Conservation (phyloP, 1,284 basidiomycete genomes). For the Ceratobasidium sp. region DNA sequence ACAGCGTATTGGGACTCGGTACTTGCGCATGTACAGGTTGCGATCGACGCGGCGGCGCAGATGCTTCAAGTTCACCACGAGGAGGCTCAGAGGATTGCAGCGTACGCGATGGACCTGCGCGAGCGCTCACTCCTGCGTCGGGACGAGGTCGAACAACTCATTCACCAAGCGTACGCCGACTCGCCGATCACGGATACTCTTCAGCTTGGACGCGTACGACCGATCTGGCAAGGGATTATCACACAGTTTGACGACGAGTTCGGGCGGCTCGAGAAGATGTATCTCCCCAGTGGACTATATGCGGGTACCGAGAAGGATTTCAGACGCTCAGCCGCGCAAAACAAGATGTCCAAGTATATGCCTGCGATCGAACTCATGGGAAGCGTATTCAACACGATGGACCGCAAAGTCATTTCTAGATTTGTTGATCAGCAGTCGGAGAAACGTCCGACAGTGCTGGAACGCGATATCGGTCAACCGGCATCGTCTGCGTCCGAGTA, state of each 20-base stretch:
- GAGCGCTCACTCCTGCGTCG: slow-evolving; percentile 80
- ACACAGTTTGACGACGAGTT: slow-evolving; percentile 97
- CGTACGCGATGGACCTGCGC: slow-evolving; percentile 66
- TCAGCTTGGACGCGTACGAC: slow-evolving; percentile 88
- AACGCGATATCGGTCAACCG: slow-evolving; percentile 10
- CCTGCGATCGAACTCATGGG: slow-evolving; percentile 59
- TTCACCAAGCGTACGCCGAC: slow-evolving; percentile 86
- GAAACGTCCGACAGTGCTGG: slow-evolving; percentile 8
- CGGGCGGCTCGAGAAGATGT: slow-evolving; percentile 70
- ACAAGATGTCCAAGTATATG: slow-evolving; percentile 41
- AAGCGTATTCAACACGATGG: slow-evolving; percentile 53
- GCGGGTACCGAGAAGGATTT: slow-evolving; percentile 54
- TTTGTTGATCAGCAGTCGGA: slow-evolving; percentile 35
- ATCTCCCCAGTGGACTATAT: slow-evolving; percentile 60
- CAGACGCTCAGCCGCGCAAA: slow-evolving; percentile 52
- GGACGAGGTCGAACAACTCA: slow-evolving; percentile 79
- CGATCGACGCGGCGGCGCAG: slow-evolving; percentile 36
- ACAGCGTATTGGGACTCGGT: slow-evolving; percentile 71
- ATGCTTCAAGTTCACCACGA: slow-evolving; percentile 19
- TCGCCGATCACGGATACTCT: slow-evolving; percentile 88
- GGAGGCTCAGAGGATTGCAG: slow-evolving; percentile 63
- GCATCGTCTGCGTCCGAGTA: slow-evolving; percentile 39
- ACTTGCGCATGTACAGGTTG: slow-evolving; percentile 64
- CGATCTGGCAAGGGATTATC: slow-evolving; percentile 92
- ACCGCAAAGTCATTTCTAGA: slow-evolving; percentile 56